phyloP scores from a whole-genome alignment of 768 basidiomycete species.

The Cystofilobasidium bisporidii region DNA sequence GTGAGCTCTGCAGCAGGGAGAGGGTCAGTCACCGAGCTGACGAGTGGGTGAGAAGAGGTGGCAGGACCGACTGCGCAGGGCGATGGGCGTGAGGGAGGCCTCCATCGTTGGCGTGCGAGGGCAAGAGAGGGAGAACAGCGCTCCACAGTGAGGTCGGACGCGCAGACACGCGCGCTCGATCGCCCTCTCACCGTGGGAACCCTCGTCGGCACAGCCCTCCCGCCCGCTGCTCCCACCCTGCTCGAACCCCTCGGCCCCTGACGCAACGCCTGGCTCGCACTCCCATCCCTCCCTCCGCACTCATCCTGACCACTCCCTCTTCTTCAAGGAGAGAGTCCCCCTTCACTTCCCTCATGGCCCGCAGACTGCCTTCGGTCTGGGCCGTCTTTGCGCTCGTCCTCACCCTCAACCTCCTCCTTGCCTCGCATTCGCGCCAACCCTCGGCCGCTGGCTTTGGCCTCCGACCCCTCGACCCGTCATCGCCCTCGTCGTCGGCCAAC shows the following conservation, averaged over 20 bases:
- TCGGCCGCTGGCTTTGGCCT: background rate
- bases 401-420: constrained; percentile 51
- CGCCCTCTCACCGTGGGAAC: too few species aligned
- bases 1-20: constrained; percentile 3
- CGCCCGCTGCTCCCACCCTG: too few species aligned
- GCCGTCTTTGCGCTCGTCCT: constrained; percentile 50
- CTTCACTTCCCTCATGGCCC: background rate
- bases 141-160: too few species aligned
- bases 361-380: background rate
- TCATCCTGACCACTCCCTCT: background rate
- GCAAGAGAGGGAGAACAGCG: too few species aligned
- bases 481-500: background rate
- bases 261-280: too few species aligned
- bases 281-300: background rate
- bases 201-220: too few species aligned
- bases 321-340: too few species aligned
- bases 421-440: background rate
- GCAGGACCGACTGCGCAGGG: background rate
- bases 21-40: background rate
- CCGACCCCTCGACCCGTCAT: background rate
- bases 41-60: background rate
- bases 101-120: background rate
- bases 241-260: too few species aligned
- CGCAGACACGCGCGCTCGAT: too few species aligned
- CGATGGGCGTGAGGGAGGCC: background rate